Evolutionary conservation across 768 basidiomycete species (phyloP).

Genomic region (Leccinellum albellum): DNA sequence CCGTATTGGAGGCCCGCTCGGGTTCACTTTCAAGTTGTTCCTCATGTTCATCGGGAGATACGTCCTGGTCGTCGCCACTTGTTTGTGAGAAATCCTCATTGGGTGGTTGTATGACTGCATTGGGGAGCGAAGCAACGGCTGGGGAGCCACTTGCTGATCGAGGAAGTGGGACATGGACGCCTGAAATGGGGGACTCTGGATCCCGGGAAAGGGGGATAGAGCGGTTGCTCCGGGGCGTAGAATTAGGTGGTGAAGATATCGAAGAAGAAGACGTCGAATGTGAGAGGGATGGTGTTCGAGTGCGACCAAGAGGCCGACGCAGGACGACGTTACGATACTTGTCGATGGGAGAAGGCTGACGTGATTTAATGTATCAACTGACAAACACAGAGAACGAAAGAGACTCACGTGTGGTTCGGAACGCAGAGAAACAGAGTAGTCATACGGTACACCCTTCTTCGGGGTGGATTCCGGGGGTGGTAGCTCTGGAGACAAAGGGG

Average conservation of each 20-base stretch:
- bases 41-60: background rate
- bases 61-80: slow-evolving; percentile 12
- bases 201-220: slow-evolving; percentile 41
- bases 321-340: slow-evolving; percentile 62
- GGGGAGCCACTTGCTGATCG: slow-evolving; percentile 51
- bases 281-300: slow-evolving; percentile 65
- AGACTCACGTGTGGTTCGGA: slow-evolving; percentile 56
- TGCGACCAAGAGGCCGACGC: slow-evolving; percentile 47
- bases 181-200: slow-evolving; percentile 46
- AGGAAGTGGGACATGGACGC: slow-evolving; percentile 48
- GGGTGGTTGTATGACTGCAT: slow-evolving; percentile 20
- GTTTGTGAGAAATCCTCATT: slow-evolving; percentile 13
- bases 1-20: slow-evolving; percentile 20
- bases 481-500: slow-evolving; percentile 40
- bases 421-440: slow-evolving; percentile 57
- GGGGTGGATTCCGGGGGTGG: slow-evolving; percentile 38
- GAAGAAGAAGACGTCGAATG: slow-evolving; percentile 53
- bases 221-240: slow-evolving; percentile 57
- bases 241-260: slow-evolving; percentile 54
- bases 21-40: slow-evolving; percentile 18
- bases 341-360: slow-evolving; percentile 60
- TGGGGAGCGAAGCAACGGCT: slow-evolving; percentile 31
- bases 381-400: background rate
- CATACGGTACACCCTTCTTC: slow-evolving; percentile 42
- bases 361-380: background rate